phyloP scores from a whole-genome alignment of 108 stramenopile genomes.

The Pseudonitzschia delicatissima region DNA sequence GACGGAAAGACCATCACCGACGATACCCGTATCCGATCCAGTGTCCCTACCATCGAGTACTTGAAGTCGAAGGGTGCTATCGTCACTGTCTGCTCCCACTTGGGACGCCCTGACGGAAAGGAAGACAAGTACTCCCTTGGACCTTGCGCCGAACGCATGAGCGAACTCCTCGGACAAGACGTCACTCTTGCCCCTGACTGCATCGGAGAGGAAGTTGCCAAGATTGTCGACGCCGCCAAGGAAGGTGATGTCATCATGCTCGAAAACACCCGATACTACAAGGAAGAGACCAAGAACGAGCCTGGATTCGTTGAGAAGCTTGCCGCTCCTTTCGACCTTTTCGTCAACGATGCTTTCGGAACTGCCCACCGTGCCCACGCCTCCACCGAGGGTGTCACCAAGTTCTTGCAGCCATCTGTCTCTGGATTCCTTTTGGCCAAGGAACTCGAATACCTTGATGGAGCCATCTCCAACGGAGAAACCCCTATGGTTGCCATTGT shows the following conservation, averaged over 20 bases:
- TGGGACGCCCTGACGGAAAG: constrained; percentile 96
- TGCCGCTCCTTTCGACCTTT: constrained; percentile 89
- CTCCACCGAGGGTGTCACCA: constrained; percentile 99
- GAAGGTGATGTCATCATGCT: constrained; percentile 97
- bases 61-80: constrained; percentile 97
- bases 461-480: constrained; percentile 92
- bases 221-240: constrained; percentile 68
- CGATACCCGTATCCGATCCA: constrained; percentile 98
- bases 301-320: constrained; percentile 89
- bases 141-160: constrained; percentile 94
- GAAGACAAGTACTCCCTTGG: constrained; percentile 98
- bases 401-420: constrained; percentile 86
- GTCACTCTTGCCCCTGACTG: constrained; percentile 95
- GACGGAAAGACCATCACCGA: constrained; percentile 97
- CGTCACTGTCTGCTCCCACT: constrained; percentile 97
- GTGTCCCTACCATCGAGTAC: constrained; percentile 98
- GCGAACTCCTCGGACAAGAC: constrained; percentile 89
- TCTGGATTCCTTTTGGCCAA: constrained; percentile 95
- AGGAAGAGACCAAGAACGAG: constrained; percentile 95
- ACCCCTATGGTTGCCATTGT: constrained; percentile 99
- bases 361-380: constrained; percentile 99
- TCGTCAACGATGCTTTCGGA: constrained; percentile 99
- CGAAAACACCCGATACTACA: constrained; percentile 99
- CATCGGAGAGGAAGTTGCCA: constrained; percentile 93
- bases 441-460: constrained; percentile 99